These are phyloP conservation scores for Linnemannia exigua DNA, from an alignment of 192 early-diverging fungal species.

Conservation along the genomic window DNA sequence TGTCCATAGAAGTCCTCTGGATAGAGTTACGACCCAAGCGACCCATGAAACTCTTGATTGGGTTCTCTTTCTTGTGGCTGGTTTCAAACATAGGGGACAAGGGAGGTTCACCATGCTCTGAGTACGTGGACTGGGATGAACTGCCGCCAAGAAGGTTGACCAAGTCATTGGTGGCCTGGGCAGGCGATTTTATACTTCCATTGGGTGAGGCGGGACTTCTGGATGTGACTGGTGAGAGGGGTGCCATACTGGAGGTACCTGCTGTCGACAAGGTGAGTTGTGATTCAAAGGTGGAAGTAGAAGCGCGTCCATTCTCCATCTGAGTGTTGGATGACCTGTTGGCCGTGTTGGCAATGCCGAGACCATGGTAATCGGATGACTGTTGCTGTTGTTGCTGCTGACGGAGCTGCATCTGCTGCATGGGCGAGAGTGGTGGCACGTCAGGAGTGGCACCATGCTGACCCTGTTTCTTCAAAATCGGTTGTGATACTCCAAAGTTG, in stretches of 20 bases:
- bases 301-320: conserved; percentile 22
- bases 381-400: conserved; percentile 25
- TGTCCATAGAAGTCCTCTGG: conserved; percentile 36
- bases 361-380: conserved; percentile 20
- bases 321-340: background rate
- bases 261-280: conserved; percentile 43
- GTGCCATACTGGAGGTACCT: conserved; percentile 19
- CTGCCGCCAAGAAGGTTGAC: conserved; percentile 32
- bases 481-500: conserved; percentile 28
- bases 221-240: conserved; percentile 35
- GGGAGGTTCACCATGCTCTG: conserved; percentile 21
- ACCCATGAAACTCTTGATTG: conserved; percentile 55
- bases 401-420: conserved; percentile 18
- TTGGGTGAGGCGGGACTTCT: conserved; percentile 17
- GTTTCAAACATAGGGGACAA: conserved; percentile 25
- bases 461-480: conserved; percentile 28
- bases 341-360: conserved; percentile 37
- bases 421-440: conserved; percentile 12
- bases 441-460: background rate
- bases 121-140: conserved; percentile 16
- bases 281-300: conserved; percentile 35
- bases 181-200: conserved; percentile 14
- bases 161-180: conserved; percentile 45
- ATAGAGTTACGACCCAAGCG: conserved; percentile 48
- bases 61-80: conserved; percentile 35